These are phyloP conservation scores for Meripilus lineatus DNA, from an alignment of 1,284 basidiomycete genomes.

Conservation along the genomic window DNA sequence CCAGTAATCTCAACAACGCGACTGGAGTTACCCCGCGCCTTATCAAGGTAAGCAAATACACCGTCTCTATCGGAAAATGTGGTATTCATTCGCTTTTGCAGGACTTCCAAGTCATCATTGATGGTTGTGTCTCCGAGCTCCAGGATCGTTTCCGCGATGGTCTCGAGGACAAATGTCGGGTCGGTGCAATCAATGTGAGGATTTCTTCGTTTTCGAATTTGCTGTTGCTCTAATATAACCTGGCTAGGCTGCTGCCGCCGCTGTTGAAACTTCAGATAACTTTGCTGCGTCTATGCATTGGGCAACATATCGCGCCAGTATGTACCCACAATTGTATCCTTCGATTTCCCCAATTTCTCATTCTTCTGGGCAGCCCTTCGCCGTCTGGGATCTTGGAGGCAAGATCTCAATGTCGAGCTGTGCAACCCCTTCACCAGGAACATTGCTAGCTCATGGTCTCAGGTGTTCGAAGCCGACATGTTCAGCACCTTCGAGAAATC, in stretches of 20 bases:
- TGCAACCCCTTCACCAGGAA: constrained; percentile 52
- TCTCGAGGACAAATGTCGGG: constrained; percentile 50
- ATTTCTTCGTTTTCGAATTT: neutral
- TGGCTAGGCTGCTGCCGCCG: constrained; percentile 47
- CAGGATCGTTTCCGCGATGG: constrained; percentile 47
- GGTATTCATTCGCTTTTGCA: constrained; percentile 19
- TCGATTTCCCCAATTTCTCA: neutral
- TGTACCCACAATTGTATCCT: constrained; percentile 16
- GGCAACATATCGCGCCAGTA: constrained; percentile 51
- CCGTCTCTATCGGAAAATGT: neutral
- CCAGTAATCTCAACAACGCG: constrained; percentile 36
- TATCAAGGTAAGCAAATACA: constrained; percentile 30
- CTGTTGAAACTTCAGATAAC: constrained; percentile 42
- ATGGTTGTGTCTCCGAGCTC: constrained; percentile 40
- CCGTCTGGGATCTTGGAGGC: constrained; percentile 48
- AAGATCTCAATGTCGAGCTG: constrained; percentile 56
- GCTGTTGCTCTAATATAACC: neutral
- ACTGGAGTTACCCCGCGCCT: constrained; percentile 44
- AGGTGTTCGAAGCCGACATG: constrained; percentile 56
- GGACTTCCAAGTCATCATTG: constrained; percentile 43
- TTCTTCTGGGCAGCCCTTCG: constrained; percentile 37
- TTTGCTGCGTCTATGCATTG: constrained; percentile 56
- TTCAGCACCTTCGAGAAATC: constrained; percentile 43
- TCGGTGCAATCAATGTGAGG: constrained; percentile 45
- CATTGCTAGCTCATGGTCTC: constrained; percentile 54